A percentile compares a stretch with the other conserved stretches of the same genome.
Conservation (phyloP, 202 grass and related monocot genomes). For the Setaria italica region DNA sequence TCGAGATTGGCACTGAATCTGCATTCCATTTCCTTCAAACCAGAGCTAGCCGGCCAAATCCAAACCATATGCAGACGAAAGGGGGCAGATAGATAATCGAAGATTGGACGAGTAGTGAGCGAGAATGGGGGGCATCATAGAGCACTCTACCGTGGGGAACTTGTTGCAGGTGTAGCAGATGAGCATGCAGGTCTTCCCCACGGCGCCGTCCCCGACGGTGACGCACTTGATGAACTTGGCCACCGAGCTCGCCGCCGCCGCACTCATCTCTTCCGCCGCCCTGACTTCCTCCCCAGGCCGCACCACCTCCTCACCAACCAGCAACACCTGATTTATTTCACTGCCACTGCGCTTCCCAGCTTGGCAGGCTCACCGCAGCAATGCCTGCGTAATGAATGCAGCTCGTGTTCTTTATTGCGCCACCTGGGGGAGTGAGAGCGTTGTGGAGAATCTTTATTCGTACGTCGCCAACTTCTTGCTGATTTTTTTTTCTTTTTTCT, state of each 20-base stretch:
- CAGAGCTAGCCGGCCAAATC: background rate
- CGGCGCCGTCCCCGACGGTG: constrained; percentile 72
- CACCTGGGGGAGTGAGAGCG: constrained; percentile 20
- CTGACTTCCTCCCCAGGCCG: background rate
- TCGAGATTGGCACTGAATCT: background rate
- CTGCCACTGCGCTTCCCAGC: background rate
- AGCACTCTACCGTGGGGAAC: constrained; percentile 53
- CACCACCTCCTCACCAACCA: background rate
- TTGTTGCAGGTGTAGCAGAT: constrained; percentile 78
- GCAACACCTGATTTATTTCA: background rate
- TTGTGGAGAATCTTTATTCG: constrained; percentile 38
- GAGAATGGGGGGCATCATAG: background rate
- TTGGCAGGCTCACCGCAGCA: background rate
- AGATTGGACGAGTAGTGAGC: background rate
- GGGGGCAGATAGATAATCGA: background rate
- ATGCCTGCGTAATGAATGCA: constrained; percentile 33
- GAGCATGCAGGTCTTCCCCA: constrained; percentile 77
- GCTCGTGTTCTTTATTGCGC: constrained; percentile 22
- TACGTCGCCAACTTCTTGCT: background rate
- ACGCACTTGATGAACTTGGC: constrained; percentile 80
- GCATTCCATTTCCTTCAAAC: background rate
- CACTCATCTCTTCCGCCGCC: constrained; percentile 48
- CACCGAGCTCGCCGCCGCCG: constrained; percentile 36
- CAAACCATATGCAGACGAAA: background rate
- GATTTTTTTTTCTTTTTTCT: background rate